phyloP scores from a whole-genome alignment of 352 stramenopile genomes.

The Ophiocytium majus region DNA sequence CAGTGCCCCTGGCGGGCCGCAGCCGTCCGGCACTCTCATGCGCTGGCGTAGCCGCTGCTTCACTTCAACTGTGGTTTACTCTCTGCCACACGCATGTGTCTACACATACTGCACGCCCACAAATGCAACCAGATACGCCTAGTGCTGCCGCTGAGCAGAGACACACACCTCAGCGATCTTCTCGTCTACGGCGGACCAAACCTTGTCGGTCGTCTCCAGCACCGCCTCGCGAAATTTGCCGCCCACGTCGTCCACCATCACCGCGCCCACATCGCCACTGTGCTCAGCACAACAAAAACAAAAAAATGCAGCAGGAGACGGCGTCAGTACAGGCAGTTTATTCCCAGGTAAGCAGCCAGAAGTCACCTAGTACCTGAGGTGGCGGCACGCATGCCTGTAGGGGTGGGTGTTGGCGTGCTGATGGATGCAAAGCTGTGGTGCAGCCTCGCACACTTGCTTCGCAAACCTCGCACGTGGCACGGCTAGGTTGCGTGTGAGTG shows the following conservation, averaged over 20 bases:
- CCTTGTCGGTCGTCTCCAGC: neutral
- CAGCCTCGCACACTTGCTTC: neutral
- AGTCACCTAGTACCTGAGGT: neutral
- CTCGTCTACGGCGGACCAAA: neutral
- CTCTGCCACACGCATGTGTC: no score
- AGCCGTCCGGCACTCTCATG: no score
- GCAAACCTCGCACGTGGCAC: no score
- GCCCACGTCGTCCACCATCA: neutral
- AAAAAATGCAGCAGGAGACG: neutral
- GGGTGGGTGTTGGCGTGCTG: neutral
- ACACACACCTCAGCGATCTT: neutral
- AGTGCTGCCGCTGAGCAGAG: neutral
- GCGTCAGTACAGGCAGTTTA: no score
- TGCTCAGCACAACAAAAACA: neutral
- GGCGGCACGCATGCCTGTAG: neutral
- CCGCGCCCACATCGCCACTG: neutral
- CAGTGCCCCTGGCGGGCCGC: no score
- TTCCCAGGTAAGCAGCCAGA: neutral
- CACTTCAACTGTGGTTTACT: no score
- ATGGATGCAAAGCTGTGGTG: neutral
- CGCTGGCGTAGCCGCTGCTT: no score
- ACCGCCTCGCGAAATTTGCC: neutral
- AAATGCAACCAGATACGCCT: no score
- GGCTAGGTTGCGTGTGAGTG: no score
- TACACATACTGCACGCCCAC: no score